Base-by-base conservation (phyloP, 1,139 yeast genomes). In the Magnusiomyces sp. region DNA sequence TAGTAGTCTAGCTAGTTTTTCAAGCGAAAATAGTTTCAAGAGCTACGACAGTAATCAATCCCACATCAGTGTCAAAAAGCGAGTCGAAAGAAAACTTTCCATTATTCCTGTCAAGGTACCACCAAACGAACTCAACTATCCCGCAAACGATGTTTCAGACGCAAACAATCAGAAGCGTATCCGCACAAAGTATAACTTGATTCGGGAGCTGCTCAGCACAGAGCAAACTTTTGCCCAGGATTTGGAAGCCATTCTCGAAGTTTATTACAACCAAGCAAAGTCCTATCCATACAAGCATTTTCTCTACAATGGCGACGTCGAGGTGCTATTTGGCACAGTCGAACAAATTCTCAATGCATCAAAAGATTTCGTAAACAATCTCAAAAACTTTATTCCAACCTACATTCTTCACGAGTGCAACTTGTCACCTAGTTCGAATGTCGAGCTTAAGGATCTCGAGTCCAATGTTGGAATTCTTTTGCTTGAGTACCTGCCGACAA, bases 221-320 rank as follows among this genome's bases (percentile, higher is more conserved):
- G 73, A 69, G 48, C 56, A 60, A 37, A 58, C 59, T 11, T 69
- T 67, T 53, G 62, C 67, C 9, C 59, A 59, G 10, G 73, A 69
- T 49, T 56, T 69, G 60, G 62, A 59, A 1, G 67, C 68, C 1
- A 58, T 65, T 7, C 59, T 62, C 7, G 61, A 66, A 38, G 56
- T 68, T 5, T 67, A 64, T 51, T 48, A 57, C 46, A 52, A 56
- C 43, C 51, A 56, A 29, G 56, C 65, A 36, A 50, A 59, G 16
- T 47, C 51, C 9, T 58, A 62, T 23, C 62, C 64, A 32, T 59
- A 54, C 52, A 46, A 55, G 48, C 60, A 62, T 2, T 63, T 53
- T 45, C 55, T 68, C 11, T 56, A 66, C 38, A 53, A 59, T 23
- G 55, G 59, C 10, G 68, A 67, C 45, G 50, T 63, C 29, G 56